Evolutionary conservation across 2,329 filamentous ascomycete species (phyloP), one percentile per base, ranked within the genome.

Genomic region (Neopestalotiopsis rosae): DNA sequence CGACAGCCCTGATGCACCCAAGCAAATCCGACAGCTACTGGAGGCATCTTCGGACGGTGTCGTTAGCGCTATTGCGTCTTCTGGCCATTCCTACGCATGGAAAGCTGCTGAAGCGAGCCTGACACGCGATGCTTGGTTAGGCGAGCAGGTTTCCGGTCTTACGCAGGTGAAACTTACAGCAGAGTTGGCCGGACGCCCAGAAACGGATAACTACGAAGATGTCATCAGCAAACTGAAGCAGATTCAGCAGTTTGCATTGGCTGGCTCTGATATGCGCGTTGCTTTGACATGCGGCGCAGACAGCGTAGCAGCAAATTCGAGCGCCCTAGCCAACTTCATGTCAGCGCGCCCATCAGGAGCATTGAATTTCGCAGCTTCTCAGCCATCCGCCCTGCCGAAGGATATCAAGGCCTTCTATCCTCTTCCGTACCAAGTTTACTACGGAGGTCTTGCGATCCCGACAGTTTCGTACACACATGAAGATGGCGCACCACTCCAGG

Each of bases 351-450:
- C 91, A 14, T 77, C 81, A 32, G 76, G 80, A 58, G 69, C 80
- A 63, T 75, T 78, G 17, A 78, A 81, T 1, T 81, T 86, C 66
- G 78, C 81, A 14, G 72, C 70, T 70, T 74, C 68, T 56, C 77
- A 72, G 65, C 76, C 77, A 63, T 80, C 75, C 28, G 73, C 76
- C 65, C 78, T 84, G 28, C 73, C 82, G 38, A 82, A 82, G 71
- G 86, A 90, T 71, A 84, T 85, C 72, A 96, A 94, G 79, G 91
- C 94, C 0, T 97, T 98, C 82, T 98, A 97, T 81, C 92, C 95
- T 30, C 86, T 99, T 20, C 96, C 96, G 0, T 99, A 97, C 81
- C 96, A 99, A 81, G 96, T 99, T 42, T 98, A 97, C 79, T 98
- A 98, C 78, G 94, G 95, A 7, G 92, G 91, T 17, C 86, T 96